A percentile compares a stretch with the other conserved stretches of the same genome.
phyloP scores from a whole-genome alignment of 2,329 filamentous ascomycete species.

The Chrysosphaeria jannelii region DNA sequence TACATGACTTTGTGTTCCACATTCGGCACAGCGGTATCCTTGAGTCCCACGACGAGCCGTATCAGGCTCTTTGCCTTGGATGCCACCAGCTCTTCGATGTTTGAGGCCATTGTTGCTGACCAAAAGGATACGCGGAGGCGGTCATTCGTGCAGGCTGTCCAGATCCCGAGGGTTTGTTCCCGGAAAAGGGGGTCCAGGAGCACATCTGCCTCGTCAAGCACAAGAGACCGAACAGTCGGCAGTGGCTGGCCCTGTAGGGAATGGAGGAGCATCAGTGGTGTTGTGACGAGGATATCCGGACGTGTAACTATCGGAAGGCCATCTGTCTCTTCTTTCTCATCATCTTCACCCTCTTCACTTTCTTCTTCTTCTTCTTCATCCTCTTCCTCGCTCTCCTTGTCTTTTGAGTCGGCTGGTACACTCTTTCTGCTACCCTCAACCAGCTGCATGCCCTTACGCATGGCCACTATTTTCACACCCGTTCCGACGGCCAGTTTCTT shows the following conservation, averaged over 20 bases:
- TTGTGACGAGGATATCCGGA: constrained; percentile 53
- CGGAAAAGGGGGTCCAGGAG: constrained; percentile 75
- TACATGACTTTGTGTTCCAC: constrained; percentile 73
- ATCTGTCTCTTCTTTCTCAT: neutral
- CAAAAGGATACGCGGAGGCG: constrained; percentile 54
- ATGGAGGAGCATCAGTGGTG: constrained; percentile 50
- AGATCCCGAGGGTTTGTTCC: constrained; percentile 62
- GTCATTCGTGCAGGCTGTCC: constrained; percentile 44
- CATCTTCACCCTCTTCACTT: constrained; percentile 7
- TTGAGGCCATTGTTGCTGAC: constrained; percentile 93
- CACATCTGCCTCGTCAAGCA: constrained; percentile 87
- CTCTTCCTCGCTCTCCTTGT: constrained; percentile 2
- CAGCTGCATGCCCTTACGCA: constrained; percentile 62
- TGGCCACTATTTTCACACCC: constrained; percentile 46
- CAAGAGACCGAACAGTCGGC: constrained; percentile 37
- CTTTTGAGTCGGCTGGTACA: too few relatives aligned
- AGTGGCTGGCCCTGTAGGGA: constrained; percentile 23
- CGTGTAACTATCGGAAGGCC: constrained; percentile 19
- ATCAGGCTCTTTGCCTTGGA: constrained; percentile 32
- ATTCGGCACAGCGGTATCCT: constrained; percentile 84
- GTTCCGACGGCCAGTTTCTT: constrained; percentile 44
- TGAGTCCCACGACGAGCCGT: constrained; percentile 77
- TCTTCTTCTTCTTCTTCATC: constrained; percentile 10
- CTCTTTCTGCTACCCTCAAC: constrained; percentile 13
- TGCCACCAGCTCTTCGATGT: constrained; percentile 49